Evolutionary conservation across 176 grass and related monocot genomes (phyloP).

Genomic region (Ensete ventricosum): DNA sequence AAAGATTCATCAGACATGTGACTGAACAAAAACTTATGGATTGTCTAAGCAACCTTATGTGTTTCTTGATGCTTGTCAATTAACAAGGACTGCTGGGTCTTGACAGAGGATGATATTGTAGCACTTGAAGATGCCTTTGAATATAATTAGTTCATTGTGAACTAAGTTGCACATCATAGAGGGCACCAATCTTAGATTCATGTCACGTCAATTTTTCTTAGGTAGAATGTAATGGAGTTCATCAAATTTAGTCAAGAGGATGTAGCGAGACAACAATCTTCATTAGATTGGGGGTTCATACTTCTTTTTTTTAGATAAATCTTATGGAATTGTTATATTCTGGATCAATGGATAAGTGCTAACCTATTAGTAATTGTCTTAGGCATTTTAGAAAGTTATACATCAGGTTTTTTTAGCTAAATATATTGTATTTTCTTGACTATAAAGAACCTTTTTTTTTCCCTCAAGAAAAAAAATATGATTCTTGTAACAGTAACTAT

Average conservation of each 20-base stretch:
- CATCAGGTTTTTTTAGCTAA: neutral
- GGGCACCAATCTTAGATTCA: conserved; percentile 66
- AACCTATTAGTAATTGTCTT: neutral
- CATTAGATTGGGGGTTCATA: neutral
- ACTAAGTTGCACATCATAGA: conserved; percentile 66
- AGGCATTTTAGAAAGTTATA: neutral
- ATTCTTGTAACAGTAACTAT: neutral
- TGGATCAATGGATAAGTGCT: neutral
- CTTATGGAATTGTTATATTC: neutral
- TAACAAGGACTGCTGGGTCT: conserved; percentile 55
- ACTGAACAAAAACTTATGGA: conserved; percentile 70
- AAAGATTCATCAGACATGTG: conserved; percentile 37
- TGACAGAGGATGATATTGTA: conserved; percentile 66
- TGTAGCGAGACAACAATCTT: neutral
- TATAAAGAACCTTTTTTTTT: neutral
- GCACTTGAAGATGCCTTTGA: conserved; percentile 50
- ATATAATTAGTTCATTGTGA: conserved; percentile 55
- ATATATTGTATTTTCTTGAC: no score
- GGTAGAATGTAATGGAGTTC: conserved; percentile 49
- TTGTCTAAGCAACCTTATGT: conserved; percentile 60
- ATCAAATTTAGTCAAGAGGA: conserved; percentile 30
- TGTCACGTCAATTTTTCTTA: conserved; percentile 36
- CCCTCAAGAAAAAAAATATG: neutral
- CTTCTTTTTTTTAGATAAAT: neutral
- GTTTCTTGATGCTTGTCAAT: conserved; percentile 33